These are phyloP conservation scores for Scheffersomyces segobiensis DNA, from an alignment of 1,139 yeast genomes.

Conservation along the genomic window DNA sequence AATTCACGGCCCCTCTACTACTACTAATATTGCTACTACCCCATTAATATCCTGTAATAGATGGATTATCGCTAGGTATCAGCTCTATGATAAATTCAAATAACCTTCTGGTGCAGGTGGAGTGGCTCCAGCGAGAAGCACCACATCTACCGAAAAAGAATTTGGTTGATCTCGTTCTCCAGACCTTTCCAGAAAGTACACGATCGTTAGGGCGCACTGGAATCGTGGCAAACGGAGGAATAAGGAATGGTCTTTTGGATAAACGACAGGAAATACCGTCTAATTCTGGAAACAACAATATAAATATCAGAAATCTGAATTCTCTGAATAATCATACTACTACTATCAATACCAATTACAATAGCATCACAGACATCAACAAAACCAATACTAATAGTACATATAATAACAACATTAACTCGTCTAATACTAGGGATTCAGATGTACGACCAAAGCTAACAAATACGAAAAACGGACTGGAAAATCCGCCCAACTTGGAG, in stretches of 20 bases:
- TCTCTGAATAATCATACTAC: neutral
- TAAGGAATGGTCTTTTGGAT: neutral
- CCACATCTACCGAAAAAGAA: conserved; percentile 9
- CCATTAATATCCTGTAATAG: neutral
- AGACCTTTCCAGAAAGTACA: conserved; percentile 4
- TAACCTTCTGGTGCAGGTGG: conserved; percentile 11
- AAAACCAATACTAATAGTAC: neutral
- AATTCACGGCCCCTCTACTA: neutral
- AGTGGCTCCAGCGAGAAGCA: conserved; percentile 9
- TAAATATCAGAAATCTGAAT: no score
- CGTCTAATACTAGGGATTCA: neutral
- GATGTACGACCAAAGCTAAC: neutral
- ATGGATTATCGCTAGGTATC: neutral
- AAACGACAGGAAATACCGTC: neutral
- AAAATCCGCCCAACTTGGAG: neutral
- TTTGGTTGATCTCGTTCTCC: conserved; percentile 6
- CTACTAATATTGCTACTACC: neutral
- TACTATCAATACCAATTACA: neutral
- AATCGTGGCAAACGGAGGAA: neutral
- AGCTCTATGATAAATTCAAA: conserved; percentile 8
- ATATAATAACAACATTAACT: neutral
- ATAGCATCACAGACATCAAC: neutral
- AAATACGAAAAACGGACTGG: neutral
- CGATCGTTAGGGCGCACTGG: neutral
- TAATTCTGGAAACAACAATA: neutral